Base-by-base conservation (phyloP, 257 asterid genomes). In the Ajuga chamaepitys region DNA sequence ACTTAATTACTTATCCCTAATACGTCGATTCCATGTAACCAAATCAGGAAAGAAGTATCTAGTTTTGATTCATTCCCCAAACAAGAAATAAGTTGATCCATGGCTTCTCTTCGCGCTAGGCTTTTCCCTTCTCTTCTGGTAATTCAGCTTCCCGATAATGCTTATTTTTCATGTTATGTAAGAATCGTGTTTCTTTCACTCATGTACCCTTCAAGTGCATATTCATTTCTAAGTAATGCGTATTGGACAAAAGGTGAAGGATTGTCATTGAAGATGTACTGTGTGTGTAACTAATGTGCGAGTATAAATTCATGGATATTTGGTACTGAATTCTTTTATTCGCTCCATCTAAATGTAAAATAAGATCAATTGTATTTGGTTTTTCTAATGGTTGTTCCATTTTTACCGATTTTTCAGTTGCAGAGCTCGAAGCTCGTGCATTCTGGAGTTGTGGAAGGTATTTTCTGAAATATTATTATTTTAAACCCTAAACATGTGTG, bases 371-470 rank as follows among this genome's bases (percentile, higher is more conserved):
- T 45, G 26, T 44, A 10, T 57, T 18, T 40, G 2, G n/a, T 62
- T 70, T 62, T 70, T 73, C 55, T 75, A 42, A 76, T 58, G 32
- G 6, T 10, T 3, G 54, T 44, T 58, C 22, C 6, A 52, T 7
- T 40, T 68, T 66, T 37, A 52, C 45, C 71, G 77, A 66, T 30
- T 69, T 58, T 55, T 42, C 73, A 75, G 59, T 26, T 72, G 83
- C 93, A 82, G 88, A 78, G 69, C 46, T 16, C 75, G 24, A 64
- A 50, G 24, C 55, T 60, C 58, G 74, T 61, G 50, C 64, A 66
- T 58, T 68, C 71, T 72, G 86, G 84, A 64, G 18, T 51, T 58
- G 70, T 51, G 62, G 80, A 75, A 85, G 92, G 92, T 87, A 38
- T 17, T 61, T 30, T 48, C 41, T 52, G 40, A 21, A 53, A n/a